Base-by-base conservation (phyloP, 495 filamentous ascomycete genomes). In the Penicillium manginii region DNA sequence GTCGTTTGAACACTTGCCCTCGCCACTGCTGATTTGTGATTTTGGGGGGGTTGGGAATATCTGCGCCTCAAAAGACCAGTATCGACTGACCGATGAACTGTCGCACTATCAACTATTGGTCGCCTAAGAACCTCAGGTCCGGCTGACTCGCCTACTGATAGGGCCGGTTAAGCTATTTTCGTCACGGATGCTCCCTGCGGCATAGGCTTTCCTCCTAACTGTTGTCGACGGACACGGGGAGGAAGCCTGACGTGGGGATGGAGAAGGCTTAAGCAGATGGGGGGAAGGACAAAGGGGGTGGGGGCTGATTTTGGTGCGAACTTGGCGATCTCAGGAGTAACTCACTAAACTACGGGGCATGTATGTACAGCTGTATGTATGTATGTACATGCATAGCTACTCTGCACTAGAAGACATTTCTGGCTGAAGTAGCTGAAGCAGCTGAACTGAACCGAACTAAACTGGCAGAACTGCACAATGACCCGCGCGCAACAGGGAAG, bases 51-150 rank as follows among this genome's bases (percentile, higher is more conserved):
- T n/a, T n/a, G n/a, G n/a, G n/a, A n/a, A 35, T 39, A 51, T 52
- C 39, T 59, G 45, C 40, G 40, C 40, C 40, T 47, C 45, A 15
- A 47, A 2, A 23, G 19, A 47, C 9, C 45, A 29, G 45, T 47
- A 47, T 47, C 60, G 54, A 67, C 64, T 67, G 66, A 67, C 64
- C 54, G 67, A 67, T 70, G 64, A 67, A 63, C 46, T 70, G 67
- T 70, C 64, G 53, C 58, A 65, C 47, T 47, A 22, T 40, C 40
- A 33, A 43, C 33, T 35, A 67, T 67, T 70, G 67, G 67, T 54
- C 54, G 52, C 53, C 56, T 48, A 58, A 48, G 15, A 32, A 15
- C 21, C 55, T 43, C 29, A 48, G 33, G 58, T 53, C 67, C 67
- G 59, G 64, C 56, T 69, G 67, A 69, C 67, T 67, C 33, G 58